phyloP scores from a whole-genome alignment of 371 early-diverging fungal genomes.

The Mycotypha africana region DNA sequence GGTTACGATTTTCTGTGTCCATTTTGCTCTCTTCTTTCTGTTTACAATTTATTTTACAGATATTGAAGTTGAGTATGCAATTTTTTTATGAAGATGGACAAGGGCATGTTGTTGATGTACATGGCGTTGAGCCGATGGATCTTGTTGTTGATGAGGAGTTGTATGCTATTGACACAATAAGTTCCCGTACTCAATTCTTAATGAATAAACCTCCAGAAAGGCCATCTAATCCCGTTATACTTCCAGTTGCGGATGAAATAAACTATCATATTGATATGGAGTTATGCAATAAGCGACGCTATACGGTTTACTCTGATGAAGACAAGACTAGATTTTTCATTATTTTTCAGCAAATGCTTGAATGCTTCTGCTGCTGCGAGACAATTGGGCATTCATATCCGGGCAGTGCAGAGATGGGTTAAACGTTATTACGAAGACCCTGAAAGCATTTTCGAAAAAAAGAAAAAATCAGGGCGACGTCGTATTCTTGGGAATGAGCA shows the following conservation, averaged over 20 bases:
- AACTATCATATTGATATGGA: constrained; percentile 12
- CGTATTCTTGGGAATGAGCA: constrained; percentile 7
- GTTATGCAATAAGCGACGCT: constrained; percentile 15
- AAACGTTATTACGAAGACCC: constrained; percentile 15
- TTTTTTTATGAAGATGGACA: constrained; percentile 14
- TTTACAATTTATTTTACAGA: constrained; percentile 3
- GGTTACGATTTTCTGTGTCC: constrained; percentile 5
- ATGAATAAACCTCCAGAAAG: constrained; percentile 13
- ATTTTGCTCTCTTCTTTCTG: constrained; percentile 6
- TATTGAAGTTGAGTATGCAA: constrained; percentile 21
- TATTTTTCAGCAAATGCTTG: constrained; percentile 15
- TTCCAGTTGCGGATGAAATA: constrained; percentile 6
- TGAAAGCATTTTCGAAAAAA: constrained; percentile 11
- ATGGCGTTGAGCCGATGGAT: constrained; percentile 13
- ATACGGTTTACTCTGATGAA: constrained; percentile 18
- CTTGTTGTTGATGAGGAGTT: constrained; percentile 17
- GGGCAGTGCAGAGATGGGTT: constrained; percentile 18
- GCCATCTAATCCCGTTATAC: constrained; percentile 1
- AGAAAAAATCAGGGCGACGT: constrained; percentile 5
- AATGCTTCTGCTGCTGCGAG: constrained; percentile 11
- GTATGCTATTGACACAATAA: constrained; percentile 10
- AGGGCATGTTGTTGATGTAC: constrained; percentile 13
- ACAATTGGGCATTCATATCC: constrained; percentile 10
- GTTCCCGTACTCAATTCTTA: constrained; percentile 7
- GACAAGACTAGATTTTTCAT: constrained; percentile 14